Conservation (phyloP, 768 basidiomycete species). For the Leccinellum albellum region DNA sequence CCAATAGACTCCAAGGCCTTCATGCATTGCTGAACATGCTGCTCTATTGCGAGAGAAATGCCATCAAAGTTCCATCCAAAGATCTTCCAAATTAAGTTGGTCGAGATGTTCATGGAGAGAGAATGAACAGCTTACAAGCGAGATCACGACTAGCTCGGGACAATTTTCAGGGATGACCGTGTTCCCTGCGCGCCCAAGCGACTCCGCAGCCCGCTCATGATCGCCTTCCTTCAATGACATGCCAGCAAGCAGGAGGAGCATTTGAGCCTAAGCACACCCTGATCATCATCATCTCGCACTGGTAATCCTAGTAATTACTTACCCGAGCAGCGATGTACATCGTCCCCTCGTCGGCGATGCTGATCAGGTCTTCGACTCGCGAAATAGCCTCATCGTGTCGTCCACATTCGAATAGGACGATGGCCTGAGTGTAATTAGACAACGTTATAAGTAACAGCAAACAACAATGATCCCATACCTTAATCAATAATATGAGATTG, state of each 20-base stretch:
- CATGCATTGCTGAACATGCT: background rate
- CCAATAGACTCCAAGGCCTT: background rate
- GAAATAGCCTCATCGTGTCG: conserved; percentile 2
- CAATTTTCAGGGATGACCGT: no score
- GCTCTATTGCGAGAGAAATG: background rate
- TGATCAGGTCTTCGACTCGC: conserved; percentile 2
- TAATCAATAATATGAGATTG: conserved; percentile 8
- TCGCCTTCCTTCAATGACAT: background rate
- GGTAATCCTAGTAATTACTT: background rate
- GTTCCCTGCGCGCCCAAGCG: no score
- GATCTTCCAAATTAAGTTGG: background rate
- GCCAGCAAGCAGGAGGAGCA: background rate
- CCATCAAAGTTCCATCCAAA: conserved; percentile 14
- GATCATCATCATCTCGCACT: background rate
- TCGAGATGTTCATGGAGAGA: background rate
- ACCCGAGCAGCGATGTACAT: conserved; percentile 1
- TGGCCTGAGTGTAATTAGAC: background rate
- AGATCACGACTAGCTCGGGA: no score
- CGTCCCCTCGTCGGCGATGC: background rate
- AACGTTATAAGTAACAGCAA: fast-evolving
- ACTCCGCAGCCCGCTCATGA: background rate
- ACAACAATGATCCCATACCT: background rate
- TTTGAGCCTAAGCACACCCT: background rate
- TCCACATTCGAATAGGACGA: conserved; percentile 6
- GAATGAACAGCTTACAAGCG: background rate